These are phyloP conservation scores for Clarireedia paspali DNA, from an alignment of 2,329 filamentous ascomycete genomes.

Conservation along the genomic window DNA sequence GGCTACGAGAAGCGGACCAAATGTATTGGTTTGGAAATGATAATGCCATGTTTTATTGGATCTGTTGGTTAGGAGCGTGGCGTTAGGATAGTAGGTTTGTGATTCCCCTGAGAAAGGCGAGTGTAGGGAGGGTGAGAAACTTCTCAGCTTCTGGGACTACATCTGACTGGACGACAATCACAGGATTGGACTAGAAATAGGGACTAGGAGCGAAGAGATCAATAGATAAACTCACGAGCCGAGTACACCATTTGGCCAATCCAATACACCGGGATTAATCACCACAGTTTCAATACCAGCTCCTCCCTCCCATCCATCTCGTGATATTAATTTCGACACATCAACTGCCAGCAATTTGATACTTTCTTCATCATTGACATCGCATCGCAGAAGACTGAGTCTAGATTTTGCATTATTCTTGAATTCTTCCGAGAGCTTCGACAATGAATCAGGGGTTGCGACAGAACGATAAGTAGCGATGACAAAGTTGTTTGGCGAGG, in stretches of 20 bases:
- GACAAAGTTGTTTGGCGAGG: slow-evolving; percentile 32
- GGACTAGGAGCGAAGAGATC: background rate
- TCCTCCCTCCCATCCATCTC: background rate
- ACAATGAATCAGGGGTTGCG: background rate
- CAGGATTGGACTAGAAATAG: background rate
- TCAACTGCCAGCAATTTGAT: slow-evolving; percentile 40
- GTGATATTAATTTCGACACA: slow-evolving; percentile 33
- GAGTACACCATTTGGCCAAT: background rate
- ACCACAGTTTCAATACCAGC: background rate
- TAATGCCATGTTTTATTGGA: slow-evolving; percentile 45
- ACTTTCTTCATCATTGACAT: slow-evolving; percentile 44
- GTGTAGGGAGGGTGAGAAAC: no score
- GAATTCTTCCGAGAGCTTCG: background rate
- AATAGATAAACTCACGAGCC: background rate
- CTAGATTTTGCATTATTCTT: background rate
- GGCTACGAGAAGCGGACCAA: slow-evolving; percentile 50
- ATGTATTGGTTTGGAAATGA: slow-evolving; percentile 49
- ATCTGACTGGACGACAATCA: background rate
- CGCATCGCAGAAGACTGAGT: slow-evolving; percentile 34
- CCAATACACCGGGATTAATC: slow-evolving; percentile 1
- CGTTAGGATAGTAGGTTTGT: background rate
- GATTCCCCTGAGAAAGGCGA: no score
- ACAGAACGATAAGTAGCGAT: slow-evolving; percentile 37
- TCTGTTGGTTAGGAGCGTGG: slow-evolving; percentile 24
- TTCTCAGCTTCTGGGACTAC: no score